Evolutionary conservation across 306 rosid species (phyloP).

Genomic region (Alnus rubra): DNA sequence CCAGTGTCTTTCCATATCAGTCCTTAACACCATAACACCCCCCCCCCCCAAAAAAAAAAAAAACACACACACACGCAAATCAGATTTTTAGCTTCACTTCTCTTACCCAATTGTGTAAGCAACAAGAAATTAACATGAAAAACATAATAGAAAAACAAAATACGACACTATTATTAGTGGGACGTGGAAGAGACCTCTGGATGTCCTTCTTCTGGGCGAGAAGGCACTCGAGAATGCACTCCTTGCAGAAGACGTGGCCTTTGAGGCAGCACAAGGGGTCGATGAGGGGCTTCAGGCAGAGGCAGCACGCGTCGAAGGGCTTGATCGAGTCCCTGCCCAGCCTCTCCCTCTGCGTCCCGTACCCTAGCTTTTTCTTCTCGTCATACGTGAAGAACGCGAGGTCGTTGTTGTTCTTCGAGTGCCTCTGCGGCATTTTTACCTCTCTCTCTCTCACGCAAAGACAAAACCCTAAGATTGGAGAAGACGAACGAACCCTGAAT

Average conservation of each 20-base stretch:
- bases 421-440: constrained; percentile 87
- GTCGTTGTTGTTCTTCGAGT: constrained; percentile 97
- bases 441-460: not conserved
- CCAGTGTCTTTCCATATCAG: not conserved
- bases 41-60: too few relatives aligned
- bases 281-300: constrained; percentile 89
- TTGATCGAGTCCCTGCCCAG: constrained; percentile 88
- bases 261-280: constrained; percentile 84
- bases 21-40: not conserved
- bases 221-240: constrained; percentile 85
- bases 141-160: not conserved
- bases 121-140: not conserved
- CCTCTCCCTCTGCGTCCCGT: constrained; percentile 96
- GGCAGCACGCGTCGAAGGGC: constrained; percentile 92
- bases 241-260: constrained; percentile 91
- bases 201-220: constrained; percentile 92
- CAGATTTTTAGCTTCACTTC: not conserved
- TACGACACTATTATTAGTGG: not conserved
- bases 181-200: constrained; percentile 53
- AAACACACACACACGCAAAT: not conserved
- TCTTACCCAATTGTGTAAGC: not conserved
- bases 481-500: not conserved
- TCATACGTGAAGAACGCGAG: constrained; percentile 99
- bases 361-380: constrained; percentile 89
- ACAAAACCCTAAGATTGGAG: not conserved